Evolutionary conservation across 768 basidiomycete species (phyloP).

Genomic region (Pulveroboletus sp.): DNA sequence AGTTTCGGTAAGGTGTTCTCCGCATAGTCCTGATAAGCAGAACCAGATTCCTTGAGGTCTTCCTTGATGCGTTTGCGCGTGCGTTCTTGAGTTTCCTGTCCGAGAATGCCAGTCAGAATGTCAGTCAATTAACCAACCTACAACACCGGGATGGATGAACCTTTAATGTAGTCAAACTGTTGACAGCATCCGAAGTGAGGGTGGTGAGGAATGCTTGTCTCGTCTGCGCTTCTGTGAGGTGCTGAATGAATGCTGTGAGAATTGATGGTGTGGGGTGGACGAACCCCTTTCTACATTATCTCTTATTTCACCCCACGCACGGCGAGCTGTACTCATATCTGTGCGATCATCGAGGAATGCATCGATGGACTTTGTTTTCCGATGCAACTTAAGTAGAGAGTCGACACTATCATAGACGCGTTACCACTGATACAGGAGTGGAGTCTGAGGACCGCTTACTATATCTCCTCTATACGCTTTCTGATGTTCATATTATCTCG

Average conservation of each 20-base stretch:
- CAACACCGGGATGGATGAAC: constrained; percentile 33
- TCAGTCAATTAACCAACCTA: too few relatives aligned
- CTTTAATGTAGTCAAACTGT: constrained; percentile 62
- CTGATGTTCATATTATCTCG: constrained; percentile 38
- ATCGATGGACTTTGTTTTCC: constrained; percentile 68
- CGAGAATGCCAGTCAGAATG: background rate
- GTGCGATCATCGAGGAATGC: constrained; percentile 66
- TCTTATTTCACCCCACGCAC: constrained; percentile 78
- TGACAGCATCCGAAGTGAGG: constrained; percentile 69
- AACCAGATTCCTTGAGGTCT: constrained; percentile 76
- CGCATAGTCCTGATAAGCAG: constrained; percentile 76
- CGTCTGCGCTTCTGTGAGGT: constrained; percentile 68
- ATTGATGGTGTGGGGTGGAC: constrained; percentile 11
- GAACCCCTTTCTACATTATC: constrained; percentile 82
- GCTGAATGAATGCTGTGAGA: constrained; percentile 1
- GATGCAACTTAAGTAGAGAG: constrained; percentile 67
- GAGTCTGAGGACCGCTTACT: constrained; percentile 45
- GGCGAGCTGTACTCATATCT: constrained; percentile 59
- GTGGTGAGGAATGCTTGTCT: constrained; percentile 75
- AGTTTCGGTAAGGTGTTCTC: constrained; percentile 77
- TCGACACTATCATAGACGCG: constrained; percentile 52
- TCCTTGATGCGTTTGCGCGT: constrained; percentile 91
- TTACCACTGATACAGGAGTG: background rate
- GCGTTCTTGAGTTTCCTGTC: constrained; percentile 83
- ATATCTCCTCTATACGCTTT: constrained; percentile 79